phyloP scores from a whole-genome alignment of 108 stramenopile species.

The Cyclotella atomus region DNA sequence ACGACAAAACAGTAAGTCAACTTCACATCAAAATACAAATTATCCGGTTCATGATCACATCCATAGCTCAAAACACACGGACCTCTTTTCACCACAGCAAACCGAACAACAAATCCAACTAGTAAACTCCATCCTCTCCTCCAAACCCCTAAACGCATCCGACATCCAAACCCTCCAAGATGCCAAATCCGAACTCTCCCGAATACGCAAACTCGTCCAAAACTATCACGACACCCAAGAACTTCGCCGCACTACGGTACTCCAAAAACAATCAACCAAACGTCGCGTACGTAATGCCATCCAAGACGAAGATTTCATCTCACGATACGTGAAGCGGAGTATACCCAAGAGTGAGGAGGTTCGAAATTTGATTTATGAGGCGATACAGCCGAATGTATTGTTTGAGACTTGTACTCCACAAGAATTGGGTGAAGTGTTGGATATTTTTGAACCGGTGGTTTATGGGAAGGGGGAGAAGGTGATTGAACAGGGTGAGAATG shows the following conservation, averaged over 20 bases:
- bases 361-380: conserved; percentile 59
- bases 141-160: conserved; percentile 27
- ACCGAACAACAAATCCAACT: conserved; percentile 14
- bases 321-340: conserved; percentile 36
- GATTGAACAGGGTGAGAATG: conserved; percentile 76
- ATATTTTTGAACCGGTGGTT: conserved; percentile 65
- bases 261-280: background rate
- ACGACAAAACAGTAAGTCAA: too few relatives aligned
- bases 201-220: conserved; percentile 41
- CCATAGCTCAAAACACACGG: too few relatives aligned
- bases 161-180: conserved; percentile 31
- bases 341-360: conserved; percentile 58
- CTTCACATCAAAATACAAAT: too few relatives aligned
- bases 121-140: conserved; percentile 34
- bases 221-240: conserved; percentile 19
- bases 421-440: conserved; percentile 68
- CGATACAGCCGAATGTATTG: conserved; percentile 65
- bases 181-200: conserved; percentile 29
- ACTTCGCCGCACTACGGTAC: background rate
- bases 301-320: conserved; percentile 34
- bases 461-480: conserved; percentile 47
- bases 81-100: background rate
- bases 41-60: too few relatives aligned
- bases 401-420: conserved; percentile 58
- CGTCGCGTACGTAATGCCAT: conserved; percentile 16